These are phyloP conservation scores for Austroboletus eburneus DNA, from an alignment of 768 basidiomycete species.

Conservation along the genomic window DNA sequence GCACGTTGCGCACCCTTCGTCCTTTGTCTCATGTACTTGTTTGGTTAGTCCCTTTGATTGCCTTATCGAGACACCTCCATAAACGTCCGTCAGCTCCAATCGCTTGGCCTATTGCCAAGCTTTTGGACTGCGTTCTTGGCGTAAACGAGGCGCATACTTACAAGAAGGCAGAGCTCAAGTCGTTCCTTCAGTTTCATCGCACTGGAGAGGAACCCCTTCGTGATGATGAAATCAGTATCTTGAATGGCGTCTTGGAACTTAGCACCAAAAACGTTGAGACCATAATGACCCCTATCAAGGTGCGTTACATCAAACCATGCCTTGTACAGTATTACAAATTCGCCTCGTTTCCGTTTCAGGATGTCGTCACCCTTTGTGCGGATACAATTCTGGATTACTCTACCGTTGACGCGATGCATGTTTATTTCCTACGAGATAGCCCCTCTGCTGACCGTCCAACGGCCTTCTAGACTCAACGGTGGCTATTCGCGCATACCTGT, in stretches of 20 bases:
- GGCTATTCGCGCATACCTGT: conserved; percentile 94
- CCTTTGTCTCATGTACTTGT: conserved; percentile 64
- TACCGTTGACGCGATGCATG: conserved; percentile 71
- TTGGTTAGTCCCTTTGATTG: conserved; percentile 26
- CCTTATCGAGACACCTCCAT: neutral
- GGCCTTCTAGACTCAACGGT: conserved; percentile 50
- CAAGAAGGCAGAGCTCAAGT: conserved; percentile 78
- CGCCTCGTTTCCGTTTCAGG: no score
- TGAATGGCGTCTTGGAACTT: conserved; percentile 76
- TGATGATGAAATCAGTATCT: conserved; percentile 78
- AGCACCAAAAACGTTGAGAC: conserved; percentile 70
- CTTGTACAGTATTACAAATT: no score
- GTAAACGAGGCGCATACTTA: conserved; percentile 67
- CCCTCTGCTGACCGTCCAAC: conserved; percentile 8
- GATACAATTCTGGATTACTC: conserved; percentile 78
- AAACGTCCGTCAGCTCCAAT: conserved; percentile 53
- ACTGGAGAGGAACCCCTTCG: conserved; percentile 69
- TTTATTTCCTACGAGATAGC: conserved; percentile 10
- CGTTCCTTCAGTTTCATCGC: conserved; percentile 77
- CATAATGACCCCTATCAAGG: conserved; percentile 81
- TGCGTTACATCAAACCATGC: no score
- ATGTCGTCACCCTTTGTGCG: conserved; percentile 74
- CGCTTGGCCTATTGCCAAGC: conserved; percentile 64
- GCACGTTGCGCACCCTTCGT: conserved; percentile 77
- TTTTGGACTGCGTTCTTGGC: conserved; percentile 82